Evolutionary conservation across 495 filamentous ascomycete genomes (phyloP).

Genomic region (Penicillium taxi): DNA sequence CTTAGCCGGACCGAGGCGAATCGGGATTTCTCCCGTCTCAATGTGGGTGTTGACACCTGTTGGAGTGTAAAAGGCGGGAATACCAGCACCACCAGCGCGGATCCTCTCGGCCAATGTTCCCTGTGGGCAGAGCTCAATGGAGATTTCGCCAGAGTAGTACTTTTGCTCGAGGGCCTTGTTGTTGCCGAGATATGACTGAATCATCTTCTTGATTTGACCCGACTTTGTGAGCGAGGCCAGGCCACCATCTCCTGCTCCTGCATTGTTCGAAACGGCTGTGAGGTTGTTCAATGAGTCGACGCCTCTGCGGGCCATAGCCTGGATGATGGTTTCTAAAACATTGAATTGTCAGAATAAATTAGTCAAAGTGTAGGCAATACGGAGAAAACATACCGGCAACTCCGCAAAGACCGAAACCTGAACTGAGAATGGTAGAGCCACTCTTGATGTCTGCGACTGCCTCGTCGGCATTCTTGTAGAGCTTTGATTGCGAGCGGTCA

Average conservation of each 20-base stretch:
- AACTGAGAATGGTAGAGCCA: conserved; percentile 65
- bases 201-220: conserved; percentile 75
- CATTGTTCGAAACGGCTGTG: conserved; percentile 89
- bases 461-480: conserved; percentile 63
- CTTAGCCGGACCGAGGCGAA: too few species aligned
- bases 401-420: conserved; percentile 82
- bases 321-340: conserved; percentile 62
- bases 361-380: background rate
- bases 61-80: conserved; percentile 88
- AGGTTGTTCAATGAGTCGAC: conserved; percentile 60
- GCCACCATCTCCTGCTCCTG: conserved; percentile 64
- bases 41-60: conserved; percentile 72
- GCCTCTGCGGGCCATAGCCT: conserved; percentile 60
- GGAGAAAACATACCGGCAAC: conserved; percentile 47
- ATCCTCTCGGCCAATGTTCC: conserved; percentile 83
- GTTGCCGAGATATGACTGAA: conserved; percentile 79
- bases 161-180: conserved; percentile 82
- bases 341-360: background rate
- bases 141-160: conserved; percentile 75
- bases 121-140: conserved; percentile 82
- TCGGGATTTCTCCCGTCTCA: conserved; percentile 74
- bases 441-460: conserved; percentile 70
- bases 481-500: conserved; percentile 46
- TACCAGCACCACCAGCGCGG: conserved; percentile 74
- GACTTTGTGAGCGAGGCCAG: conserved; percentile 70